Evolutionary conservation across 2,329 filamentous ascomycete genomes (phyloP).

Genomic region (Neofusicoccum umdonicola): DNA sequence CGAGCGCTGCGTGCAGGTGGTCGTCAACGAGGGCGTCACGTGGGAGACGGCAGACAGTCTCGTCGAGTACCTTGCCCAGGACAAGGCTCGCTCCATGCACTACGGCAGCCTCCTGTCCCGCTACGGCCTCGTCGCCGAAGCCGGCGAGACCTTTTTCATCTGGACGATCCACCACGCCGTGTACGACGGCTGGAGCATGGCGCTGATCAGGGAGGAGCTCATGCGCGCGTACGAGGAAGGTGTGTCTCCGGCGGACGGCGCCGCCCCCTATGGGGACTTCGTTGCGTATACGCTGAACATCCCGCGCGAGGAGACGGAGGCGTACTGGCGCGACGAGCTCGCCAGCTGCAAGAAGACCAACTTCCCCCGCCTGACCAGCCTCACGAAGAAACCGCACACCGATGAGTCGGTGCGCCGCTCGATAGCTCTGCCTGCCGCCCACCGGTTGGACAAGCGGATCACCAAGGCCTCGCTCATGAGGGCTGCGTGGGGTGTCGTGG

Average conservation of each 20-base stretch:
- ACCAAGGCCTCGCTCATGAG: constrained; percentile 34
- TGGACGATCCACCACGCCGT: constrained; percentile 38
- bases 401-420: background rate
- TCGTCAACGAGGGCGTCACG: constrained; percentile 24
- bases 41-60: background rate
- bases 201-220: background rate
- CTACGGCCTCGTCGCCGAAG: constrained; percentile 34
- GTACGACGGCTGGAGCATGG: constrained; percentile 31
- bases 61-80: background rate
- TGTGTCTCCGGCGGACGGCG: background rate
- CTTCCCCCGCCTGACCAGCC: constrained; percentile 32
- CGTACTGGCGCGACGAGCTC: constrained; percentile 31
- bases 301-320: constrained; percentile 27
- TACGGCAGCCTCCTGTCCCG: background rate
- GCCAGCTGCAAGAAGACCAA: constrained; percentile 29
- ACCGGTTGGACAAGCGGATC: background rate
- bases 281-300: constrained; percentile 31
- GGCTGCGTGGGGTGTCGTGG: constrained; percentile 37
- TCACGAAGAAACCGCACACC: constrained; percentile 19
- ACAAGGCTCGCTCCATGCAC: background rate
- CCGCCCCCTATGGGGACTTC: constrained; percentile 28
- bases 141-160: constrained; percentile 22
- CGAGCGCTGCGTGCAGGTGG: constrained; percentile 34
- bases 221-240: background rate
- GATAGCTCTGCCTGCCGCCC: background rate